phyloP scores from a whole-genome alignment of 257 asterid species.

The Solanum infundibuliforme region DNA sequence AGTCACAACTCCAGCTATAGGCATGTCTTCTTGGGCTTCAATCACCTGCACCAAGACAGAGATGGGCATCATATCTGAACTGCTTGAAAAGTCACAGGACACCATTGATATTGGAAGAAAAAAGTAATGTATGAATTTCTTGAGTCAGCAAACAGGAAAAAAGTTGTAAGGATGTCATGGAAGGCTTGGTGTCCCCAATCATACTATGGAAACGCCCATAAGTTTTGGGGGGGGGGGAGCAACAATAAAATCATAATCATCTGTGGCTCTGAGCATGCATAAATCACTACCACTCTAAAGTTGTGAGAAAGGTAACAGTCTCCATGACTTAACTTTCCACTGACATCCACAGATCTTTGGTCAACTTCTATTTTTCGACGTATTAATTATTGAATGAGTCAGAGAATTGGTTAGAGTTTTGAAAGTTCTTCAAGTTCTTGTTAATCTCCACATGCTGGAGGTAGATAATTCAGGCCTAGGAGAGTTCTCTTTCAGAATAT shows the following conservation, averaged over 20 bases:
- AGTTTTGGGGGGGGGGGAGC: neutral
- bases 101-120: neutral
- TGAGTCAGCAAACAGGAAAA: neutral
- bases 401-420: neutral
- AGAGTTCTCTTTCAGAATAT: neutral
- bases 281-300: neutral
- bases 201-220: neutral
- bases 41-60: slow-evolving; percentile 66
- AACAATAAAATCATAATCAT: neutral
- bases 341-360: neutral
- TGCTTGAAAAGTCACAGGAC: neutral
- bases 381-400: neutral
- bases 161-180: neutral
- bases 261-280: neutral
- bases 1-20: slow-evolving; percentile 76
- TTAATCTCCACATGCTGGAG: neutral
- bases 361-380: neutral
- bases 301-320: neutral
- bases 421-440: neutral
- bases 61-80: neutral
- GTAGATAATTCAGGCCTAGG: neutral
- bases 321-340: neutral
- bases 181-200: neutral
- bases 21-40: slow-evolving; percentile 91
- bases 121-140: neutral